Evolutionary conservation across 345 rosid genomes (phyloP), one percentile per base, ranked within the genome.

Genomic region (Zanthoxylum bungeanum): DNA sequence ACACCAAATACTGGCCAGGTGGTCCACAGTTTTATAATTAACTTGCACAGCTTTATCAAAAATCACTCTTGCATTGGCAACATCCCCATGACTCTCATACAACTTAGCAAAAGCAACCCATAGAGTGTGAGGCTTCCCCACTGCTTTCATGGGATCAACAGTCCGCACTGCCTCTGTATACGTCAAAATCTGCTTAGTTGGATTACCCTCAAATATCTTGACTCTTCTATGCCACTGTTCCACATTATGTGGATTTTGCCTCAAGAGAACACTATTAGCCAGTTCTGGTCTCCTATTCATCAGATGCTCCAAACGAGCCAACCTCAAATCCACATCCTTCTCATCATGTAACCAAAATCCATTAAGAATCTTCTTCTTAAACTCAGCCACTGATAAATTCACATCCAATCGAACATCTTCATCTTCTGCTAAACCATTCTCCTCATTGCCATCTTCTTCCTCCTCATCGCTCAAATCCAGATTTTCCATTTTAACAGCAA

Each of bases 161-260:
- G 99, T 92, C 77, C 96, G 89, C 76, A 95, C 99, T 4, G 99
- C 97, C 81, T 95, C 98, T 12, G 99, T 92, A 69, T 85, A 95
- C 0, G 98, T 95, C 70, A 92, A 82, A 66, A 95, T 90, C 87
- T 95, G 99, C 79, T 83, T 93, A 2, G 88, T 85, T 49, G 99
- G 96, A 56, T 91, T 85, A 59, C 92, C 97, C 71, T 89, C 97
- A 75, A 95, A 95, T 44, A 95, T 81, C 87, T 87, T 91, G 37
- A 92, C 97, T 75, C 99, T 87, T 27, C 98, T 83, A 72, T 92
- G 98, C 97, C 99, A 95, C 46, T 95, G 99, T 66, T 95, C 99
- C 74, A 95, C 97, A 71, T 95, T 92, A 83, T 95, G 99, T 4
- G 99, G 99, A 82, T 95, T 95, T 72, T 92, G 98, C 65, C 98